These are phyloP conservation scores for Spergularia bocconei DNA, from an alignment of 148 eudicot species.

Conservation along the genomic window DNA sequence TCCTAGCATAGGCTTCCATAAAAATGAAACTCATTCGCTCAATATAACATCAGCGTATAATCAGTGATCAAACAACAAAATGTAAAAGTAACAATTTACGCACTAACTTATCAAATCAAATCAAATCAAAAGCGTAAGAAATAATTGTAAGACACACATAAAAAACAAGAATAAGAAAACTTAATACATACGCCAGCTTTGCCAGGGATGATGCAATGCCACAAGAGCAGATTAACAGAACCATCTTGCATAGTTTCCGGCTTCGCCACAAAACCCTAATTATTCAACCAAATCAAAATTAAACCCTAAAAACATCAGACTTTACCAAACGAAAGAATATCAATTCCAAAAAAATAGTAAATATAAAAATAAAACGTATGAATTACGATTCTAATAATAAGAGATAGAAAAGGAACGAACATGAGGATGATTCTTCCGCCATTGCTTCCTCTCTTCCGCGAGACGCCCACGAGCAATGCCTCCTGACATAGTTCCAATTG, in stretches of 20 bases:
- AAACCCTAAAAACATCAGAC: background rate
- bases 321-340: too few relatives aligned
- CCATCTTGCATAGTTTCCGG: slow-evolving; percentile 76
- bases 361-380: background rate
- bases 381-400: background rate
- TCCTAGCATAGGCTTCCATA: background rate
- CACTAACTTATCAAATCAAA: background rate
- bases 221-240: slow-evolving; percentile 64
- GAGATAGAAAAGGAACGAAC: slow-evolving; percentile 27
- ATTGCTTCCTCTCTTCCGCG: slow-evolving; percentile 73
- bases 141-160: too few relatives aligned
- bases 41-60: background rate
- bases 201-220: slow-evolving; percentile 89
- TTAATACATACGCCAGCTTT: slow-evolving; percentile 49
- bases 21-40: background rate
- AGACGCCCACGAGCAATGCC: slow-evolving; percentile 82
- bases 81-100: too few relatives aligned
- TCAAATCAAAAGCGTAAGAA: background rate
- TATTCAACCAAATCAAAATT: background rate
- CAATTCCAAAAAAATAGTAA: background rate
- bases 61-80: background rate
- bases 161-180: too few relatives aligned
- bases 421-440: slow-evolving; percentile 93
- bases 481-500: slow-evolving; percentile 42
- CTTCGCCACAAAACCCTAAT: slow-evolving; percentile 87